Conservation (phyloP, 192 early-diverging fungal species). For the Fimicolochytrium jonesii region DNA sequence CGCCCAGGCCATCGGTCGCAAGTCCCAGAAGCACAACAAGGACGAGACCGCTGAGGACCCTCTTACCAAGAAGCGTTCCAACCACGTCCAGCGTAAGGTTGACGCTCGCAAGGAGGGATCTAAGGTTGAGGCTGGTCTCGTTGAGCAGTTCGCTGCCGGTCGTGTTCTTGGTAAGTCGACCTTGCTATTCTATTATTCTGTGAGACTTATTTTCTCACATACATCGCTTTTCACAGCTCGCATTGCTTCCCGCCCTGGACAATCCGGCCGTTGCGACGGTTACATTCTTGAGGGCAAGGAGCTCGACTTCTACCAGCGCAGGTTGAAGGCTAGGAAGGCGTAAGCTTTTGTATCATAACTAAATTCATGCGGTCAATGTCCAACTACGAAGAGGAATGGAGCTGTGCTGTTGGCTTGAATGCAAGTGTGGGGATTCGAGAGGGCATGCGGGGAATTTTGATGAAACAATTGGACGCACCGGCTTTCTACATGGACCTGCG, state of each 20-base stretch:
- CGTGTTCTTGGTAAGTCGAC: slow-evolving; percentile 56
- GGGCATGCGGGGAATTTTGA: too few relatives aligned
- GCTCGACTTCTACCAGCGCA: slow-evolving; percentile 96
- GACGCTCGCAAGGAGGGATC: slow-evolving; percentile 74
- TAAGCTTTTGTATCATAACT: too few relatives aligned
- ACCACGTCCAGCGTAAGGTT: slow-evolving; percentile 85
- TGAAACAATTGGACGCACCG: too few relatives aligned
- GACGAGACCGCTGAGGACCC: slow-evolving; percentile 44
- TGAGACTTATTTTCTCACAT: not conserved
- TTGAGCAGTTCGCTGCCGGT: slow-evolving; percentile 92
- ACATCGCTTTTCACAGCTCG: slow-evolving; percentile 52
- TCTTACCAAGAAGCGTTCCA: slow-evolving; percentile 80
- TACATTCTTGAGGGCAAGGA: slow-evolving; percentile 99
- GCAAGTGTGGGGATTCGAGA: too few relatives aligned
- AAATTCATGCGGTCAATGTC: too few relatives aligned
- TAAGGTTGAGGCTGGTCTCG: slow-evolving; percentile 81
- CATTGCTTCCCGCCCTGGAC: slow-evolving; percentile 94
- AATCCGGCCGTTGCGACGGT: slow-evolving; percentile 95
- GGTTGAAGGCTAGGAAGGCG: slow-evolving; percentile 85
- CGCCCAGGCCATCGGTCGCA: slow-evolving; percentile 81
- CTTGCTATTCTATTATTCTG: not conserved
- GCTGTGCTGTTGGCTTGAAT: too few relatives aligned
- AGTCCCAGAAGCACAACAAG: slow-evolving; percentile 55
- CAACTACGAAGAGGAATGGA: too few relatives aligned
- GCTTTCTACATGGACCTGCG: too few relatives aligned